phyloP scores from a whole-genome alignment of 129 eudicot species.

The Helichrysum umbraculigerum region DNA sequence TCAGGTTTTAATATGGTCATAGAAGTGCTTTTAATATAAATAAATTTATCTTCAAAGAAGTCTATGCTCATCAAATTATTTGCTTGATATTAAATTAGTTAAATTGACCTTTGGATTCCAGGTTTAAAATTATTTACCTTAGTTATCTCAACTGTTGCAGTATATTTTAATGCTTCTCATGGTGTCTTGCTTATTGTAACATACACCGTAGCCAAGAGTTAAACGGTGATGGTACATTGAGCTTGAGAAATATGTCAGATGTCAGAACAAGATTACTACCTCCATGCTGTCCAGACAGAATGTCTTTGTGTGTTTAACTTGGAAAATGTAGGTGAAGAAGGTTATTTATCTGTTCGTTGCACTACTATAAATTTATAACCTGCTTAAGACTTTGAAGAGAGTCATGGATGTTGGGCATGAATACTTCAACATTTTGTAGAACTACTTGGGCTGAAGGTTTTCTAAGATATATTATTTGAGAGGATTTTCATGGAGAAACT shows the following conservation, averaged over 20 bases:
- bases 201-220: conserved; percentile 16
- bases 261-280: conserved; percentile 2
- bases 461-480: neutral
- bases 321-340: neutral
- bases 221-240: neutral
- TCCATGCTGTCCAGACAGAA: conserved; percentile 1
- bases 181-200: neutral
- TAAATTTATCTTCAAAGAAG: too few relatives aligned
- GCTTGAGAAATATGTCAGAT: too few relatives aligned
- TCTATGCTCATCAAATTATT: neutral
- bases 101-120: neutral
- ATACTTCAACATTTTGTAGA: neutral
- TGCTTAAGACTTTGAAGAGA: neutral
- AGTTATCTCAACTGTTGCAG: neutral
- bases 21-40: too few relatives aligned
- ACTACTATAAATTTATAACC: neutral
- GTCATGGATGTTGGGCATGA: neutral
- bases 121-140: neutral
- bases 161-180: neutral
- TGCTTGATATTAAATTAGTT: neutral
- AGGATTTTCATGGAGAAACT: too few relatives aligned
- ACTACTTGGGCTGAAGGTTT: neutral
- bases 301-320: neutral
- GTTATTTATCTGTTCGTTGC: neutral
- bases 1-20: neutral